phyloP scores from a whole-genome alignment of 1,284 basidiomycete genomes.

The Tylopilus orsonianus region DNA sequence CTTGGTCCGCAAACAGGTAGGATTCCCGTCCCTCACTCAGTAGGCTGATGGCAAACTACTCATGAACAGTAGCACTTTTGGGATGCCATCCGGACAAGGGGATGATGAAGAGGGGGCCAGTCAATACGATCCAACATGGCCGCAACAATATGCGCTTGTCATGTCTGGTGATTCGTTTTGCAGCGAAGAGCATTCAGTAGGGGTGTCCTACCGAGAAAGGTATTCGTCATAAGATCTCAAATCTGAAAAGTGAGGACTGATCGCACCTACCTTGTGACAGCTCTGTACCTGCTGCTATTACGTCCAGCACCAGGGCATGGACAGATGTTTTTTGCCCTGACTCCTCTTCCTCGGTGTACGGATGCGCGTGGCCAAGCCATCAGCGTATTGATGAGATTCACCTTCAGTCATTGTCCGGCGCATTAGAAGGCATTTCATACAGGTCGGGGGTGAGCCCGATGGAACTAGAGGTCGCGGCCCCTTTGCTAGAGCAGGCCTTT shows the following conservation, averaged over 20 bases:
- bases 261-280: not conserved
- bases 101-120: not conserved
- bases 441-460: not conserved
- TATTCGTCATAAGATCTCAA: constrained; percentile 6
- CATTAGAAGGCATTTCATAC: not conserved
- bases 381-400: not conserved
- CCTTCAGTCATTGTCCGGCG: not conserved
- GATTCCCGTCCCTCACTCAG: not conserved
- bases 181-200: not conserved
- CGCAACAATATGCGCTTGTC: constrained; percentile 5
- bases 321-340: not conserved
- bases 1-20: constrained; percentile 14
- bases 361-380: not conserved
- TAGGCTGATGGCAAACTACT: not conserved
- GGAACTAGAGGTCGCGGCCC: constrained; percentile 2
- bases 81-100: not conserved
- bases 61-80: constrained; percentile 2
- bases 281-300: not conserved
- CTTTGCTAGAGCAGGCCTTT: constrained; percentile 6
- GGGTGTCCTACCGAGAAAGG: constrained; percentile 11
- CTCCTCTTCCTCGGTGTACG: not conserved
- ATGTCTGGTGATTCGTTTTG: not conserved
- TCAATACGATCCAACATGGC: not conserved
- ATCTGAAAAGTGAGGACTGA: not conserved
- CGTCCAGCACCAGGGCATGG: constrained; percentile 8